Conservation (phyloP, 2,329 filamentous ascomycete species). For the Xylaria sp. region DNA sequence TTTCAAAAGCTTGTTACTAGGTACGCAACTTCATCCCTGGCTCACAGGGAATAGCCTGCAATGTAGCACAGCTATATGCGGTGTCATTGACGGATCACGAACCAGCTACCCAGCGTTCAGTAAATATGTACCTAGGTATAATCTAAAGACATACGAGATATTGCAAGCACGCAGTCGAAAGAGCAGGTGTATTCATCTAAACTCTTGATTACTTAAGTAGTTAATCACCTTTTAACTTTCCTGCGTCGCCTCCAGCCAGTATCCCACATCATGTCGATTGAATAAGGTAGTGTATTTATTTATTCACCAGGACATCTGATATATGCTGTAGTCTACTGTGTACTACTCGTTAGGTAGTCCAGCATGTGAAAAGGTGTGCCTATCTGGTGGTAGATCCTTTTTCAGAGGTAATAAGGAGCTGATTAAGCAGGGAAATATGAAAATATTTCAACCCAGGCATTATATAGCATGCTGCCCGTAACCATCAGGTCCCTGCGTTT, state of each 20-base stretch:
- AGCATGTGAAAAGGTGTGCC: background rate
- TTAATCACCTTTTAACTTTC: conserved; percentile 6
- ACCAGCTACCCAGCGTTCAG: conserved; percentile 5
- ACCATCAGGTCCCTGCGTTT: background rate
- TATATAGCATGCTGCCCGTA: background rate
- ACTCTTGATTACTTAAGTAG: background rate
- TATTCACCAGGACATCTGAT: background rate
- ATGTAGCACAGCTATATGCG: conserved; percentile 8
- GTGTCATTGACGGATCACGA: conserved; percentile 19
- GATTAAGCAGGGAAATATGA: background rate
- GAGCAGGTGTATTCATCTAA: background rate
- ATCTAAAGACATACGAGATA: conserved; percentile 2
- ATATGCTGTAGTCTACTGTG: background rate
- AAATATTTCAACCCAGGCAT: background rate
- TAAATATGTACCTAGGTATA: background rate
- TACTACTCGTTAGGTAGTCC: background rate
- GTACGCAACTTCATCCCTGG: conserved; percentile 9
- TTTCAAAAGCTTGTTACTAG: conserved; percentile 8
- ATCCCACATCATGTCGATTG: background rate
- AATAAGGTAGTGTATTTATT: background rate
- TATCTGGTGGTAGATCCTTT: background rate
- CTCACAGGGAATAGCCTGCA: background rate
- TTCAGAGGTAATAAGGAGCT: background rate
- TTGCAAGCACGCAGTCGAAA: conserved; percentile 1
- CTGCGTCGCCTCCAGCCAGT: conserved; percentile 2